phyloP scores from a whole-genome alignment of 78 protist species.

The Polysphondylium violaceum region DNA sequence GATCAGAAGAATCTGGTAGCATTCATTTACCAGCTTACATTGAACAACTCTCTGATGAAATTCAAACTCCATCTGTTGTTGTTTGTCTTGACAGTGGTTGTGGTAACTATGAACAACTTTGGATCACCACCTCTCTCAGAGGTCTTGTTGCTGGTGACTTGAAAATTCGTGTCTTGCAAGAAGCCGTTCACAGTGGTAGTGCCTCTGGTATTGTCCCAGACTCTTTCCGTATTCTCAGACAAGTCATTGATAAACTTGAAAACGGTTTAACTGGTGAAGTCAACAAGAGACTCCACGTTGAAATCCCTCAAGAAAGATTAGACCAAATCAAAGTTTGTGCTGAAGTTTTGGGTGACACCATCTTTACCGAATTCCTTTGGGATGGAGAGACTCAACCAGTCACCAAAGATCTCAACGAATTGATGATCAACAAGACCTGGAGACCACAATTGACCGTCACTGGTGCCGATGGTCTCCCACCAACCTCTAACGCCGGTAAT shows the following conservation, averaged over 20 bases:
- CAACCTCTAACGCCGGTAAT: constrained; percentile 85
- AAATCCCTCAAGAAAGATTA: constrained; percentile 84
- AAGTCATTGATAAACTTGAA: constrained; percentile 85
- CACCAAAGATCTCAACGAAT: constrained; percentile 45
- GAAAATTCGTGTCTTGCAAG: constrained; percentile 74
- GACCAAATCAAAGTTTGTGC: constrained; percentile 83
- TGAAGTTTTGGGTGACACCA: constrained; percentile 71
- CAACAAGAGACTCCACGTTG: constrained; percentile 61
- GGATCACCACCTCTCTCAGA: constrained; percentile 75
- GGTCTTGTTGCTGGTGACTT: constrained; percentile 86
- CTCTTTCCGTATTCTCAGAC: constrained; percentile 87
- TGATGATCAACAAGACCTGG: constrained; percentile 88
- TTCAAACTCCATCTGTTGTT: constrained; percentile 79
- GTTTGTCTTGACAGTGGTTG: constrained; percentile 93
- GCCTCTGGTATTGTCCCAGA: constrained; percentile 92
- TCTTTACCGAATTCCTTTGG: constrained; percentile 72
- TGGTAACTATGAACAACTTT: constrained; percentile 89
- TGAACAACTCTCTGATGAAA: constrained; percentile 35
- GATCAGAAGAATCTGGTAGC: constrained; percentile 89
- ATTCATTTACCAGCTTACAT: constrained; percentile 86
- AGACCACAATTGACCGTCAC: constrained; percentile 86
- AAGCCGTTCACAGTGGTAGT: constrained; percentile 90
- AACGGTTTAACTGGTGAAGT: constrained; percentile 89
- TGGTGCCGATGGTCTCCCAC: constrained; percentile 92
- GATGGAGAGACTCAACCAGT: constrained; percentile 61